Evolutionary conservation across 768 basidiomycete species (phyloP).

Genomic region (Rhodotorula paludigena): DNA sequence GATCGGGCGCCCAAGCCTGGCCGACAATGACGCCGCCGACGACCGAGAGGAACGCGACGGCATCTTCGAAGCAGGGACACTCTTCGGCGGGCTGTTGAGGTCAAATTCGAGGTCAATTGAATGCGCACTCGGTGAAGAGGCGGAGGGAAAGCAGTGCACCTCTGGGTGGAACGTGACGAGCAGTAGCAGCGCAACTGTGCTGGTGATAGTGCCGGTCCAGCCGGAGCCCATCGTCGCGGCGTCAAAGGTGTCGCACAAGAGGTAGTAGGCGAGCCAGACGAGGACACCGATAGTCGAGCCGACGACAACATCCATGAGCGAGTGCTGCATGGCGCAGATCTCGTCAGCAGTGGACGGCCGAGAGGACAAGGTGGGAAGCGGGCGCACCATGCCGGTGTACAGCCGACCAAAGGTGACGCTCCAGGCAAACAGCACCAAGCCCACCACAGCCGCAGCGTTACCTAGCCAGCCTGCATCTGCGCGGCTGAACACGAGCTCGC

Average conservation of each 20-base stretch:
- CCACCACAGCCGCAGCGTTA: not conserved
- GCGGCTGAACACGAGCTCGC: constrained; percentile 2
- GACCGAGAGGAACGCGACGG: constrained; percentile 85
- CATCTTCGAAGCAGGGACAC: constrained; percentile 97
- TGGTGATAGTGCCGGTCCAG: constrained; percentile 13
- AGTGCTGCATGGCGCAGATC: no score
- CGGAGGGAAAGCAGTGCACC: not conserved
- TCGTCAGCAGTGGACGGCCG: no score
- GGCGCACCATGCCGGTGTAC: constrained; percentile 45
- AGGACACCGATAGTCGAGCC: constrained; percentile 35
- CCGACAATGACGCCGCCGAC: constrained; percentile 67
- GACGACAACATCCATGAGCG: constrained; percentile 26
- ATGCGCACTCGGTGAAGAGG: constrained; percentile 13
- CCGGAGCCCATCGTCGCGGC: not conserved
- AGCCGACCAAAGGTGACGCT: constrained; percentile 47
- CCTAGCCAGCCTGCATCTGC: not conserved
- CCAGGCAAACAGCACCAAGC: constrained; percentile 42
- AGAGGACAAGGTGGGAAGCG: no score
- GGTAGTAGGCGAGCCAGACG: constrained; percentile 28
- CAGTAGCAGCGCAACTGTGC: no score
- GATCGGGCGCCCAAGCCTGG: constrained; percentile 42
- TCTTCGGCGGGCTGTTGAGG: constrained; percentile 76
- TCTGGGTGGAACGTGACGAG: constrained; percentile 2
- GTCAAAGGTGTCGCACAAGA: not conserved
- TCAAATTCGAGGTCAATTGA: no score